Base-by-base conservation (phyloP, 306 rosid genomes). In the Malus asiatica region DNA sequence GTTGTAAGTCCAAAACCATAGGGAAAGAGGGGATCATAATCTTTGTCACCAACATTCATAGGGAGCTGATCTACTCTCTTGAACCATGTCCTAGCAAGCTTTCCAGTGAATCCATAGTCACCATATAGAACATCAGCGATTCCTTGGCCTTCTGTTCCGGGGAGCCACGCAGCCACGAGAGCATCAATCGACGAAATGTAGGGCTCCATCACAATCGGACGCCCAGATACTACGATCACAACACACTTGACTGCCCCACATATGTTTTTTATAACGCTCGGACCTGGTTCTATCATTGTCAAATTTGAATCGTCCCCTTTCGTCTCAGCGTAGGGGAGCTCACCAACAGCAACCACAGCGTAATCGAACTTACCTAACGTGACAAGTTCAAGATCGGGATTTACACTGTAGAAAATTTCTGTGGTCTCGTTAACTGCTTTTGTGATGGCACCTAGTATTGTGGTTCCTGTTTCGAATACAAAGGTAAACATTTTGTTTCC, bases 151-250 rank as follows among this genome's bases (percentile, higher is more conserved):
- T 68, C 70, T 2, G 72, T 68, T 13, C 72, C 98, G 0, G 97
- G 98, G 63, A 93, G 97, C 98, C 98, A 93, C 13, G 98, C 97
- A 5, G 97, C 96, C 8, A 91, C 91, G 68, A 89, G 93, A 5
- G 97, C 92, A 35, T 93, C 93, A 9, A 90, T 80, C 65, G 64
- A 70, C 15, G 87, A 68, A 8, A 93, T 80, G 70, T 93, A 87
- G 33, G 96, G 97, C 77, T 93, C 77, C 68, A 93, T 66, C 85
- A 91, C 91, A 8, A 93, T 92, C 1, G 97, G 97, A 53, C 98
- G 96, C 16, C 98, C 98, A 1, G 96, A 83, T 77, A 93, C 14
- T 1, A 93, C 83, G 10, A 93, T 85, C 13, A 93, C 96, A 2
- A 82, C 86, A 68, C 96, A 91, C 64, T 75, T 83, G 53, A 93